A percentile compares a stretch with the other conserved stretches of the same genome.
These are phyloP conservation scores for Mucor circinelloides DNA, from an alignment of 371 early-diverging fungal species.

Conservation along the genomic window DNA sequence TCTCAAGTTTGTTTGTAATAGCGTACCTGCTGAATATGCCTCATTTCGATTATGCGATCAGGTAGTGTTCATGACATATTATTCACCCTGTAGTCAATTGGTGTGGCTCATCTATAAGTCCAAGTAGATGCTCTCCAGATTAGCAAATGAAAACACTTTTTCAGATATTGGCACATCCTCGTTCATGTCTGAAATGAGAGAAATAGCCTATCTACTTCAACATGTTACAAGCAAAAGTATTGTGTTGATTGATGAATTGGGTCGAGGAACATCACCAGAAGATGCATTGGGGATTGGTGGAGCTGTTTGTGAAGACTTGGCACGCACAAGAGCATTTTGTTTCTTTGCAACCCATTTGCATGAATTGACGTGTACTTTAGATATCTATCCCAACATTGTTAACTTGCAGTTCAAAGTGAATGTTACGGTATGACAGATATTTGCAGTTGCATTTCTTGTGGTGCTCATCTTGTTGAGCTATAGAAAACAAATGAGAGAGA, in stretches of 20 bases:
- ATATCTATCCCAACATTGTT: conserved; percentile 67
- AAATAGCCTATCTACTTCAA: conserved; percentile 83
- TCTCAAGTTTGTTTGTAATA: conserved; percentile 11
- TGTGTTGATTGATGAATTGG: conserved; percentile 96
- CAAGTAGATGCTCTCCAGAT: conserved; percentile 61
- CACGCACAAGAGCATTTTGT: conserved; percentile 58
- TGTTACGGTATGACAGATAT: conserved; percentile 6
- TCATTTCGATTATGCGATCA: conserved; percentile 77
- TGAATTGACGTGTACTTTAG: conserved; percentile 53
- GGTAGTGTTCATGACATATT: conserved; percentile 20
- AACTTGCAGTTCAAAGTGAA: conserved; percentile 60
- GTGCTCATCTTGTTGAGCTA: neutral
- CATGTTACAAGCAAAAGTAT: conserved; percentile 70
- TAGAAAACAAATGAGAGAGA: conserved; percentile 11
- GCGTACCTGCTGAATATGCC: conserved; percentile 92
- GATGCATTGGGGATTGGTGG: conserved; percentile 84
- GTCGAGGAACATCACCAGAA: conserved; percentile 86
- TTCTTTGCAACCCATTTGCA: conserved; percentile 79
- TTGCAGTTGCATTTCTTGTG: neutral
- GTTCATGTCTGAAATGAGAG: conserved; percentile 93
- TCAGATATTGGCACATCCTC: conserved; percentile 72
- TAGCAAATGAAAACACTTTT: conserved; percentile 73
- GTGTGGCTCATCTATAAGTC: neutral
- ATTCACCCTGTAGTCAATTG: too few relatives aligned
- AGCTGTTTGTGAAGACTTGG: conserved; percentile 79